Evolutionary conservation across 345 rosid genomes (phyloP).

Genomic region (Euphorbia tirucalli): DNA sequence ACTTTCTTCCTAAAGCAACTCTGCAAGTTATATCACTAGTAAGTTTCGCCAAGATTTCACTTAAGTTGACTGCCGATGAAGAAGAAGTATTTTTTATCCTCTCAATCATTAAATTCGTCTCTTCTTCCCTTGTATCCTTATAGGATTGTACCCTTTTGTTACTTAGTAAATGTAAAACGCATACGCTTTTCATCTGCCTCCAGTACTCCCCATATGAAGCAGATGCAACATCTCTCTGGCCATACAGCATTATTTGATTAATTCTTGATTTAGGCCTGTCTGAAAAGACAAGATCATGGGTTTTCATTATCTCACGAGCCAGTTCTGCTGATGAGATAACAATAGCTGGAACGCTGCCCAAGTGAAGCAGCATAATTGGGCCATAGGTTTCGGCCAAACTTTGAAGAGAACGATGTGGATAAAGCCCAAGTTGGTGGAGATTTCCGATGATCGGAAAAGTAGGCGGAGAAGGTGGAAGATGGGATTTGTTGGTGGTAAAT

Average conservation of each 20-base stretch:
- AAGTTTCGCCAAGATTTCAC: slow-evolving; percentile 22
- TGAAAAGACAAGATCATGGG: slow-evolving; percentile 49
- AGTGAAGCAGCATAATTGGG: slow-evolving; percentile 55
- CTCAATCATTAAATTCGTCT: slow-evolving; percentile 26
- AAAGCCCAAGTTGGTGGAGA: slow-evolving; percentile 48
- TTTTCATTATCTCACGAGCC: slow-evolving; percentile 49
- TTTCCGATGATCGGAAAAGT: slow-evolving; percentile 58
- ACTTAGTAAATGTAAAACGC: slow-evolving; percentile 48
- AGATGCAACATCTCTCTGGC: slow-evolving; percentile 30
- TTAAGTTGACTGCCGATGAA: slow-evolving; percentile 36
- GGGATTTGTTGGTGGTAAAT: not conserved
- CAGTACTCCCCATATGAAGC: slow-evolving; percentile 70
- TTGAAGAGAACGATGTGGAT: slow-evolving; percentile 48
- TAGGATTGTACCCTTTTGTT: no score
- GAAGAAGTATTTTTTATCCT: slow-evolving; percentile 25
- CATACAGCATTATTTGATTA: slow-evolving; percentile 31
- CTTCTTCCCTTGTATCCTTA: slow-evolving; percentile 46
- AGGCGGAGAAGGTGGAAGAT: slow-evolving; percentile 47
- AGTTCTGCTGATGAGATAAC: slow-evolving; percentile 51
- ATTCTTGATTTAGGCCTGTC: slow-evolving; percentile 33
- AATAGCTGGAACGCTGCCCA: slow-evolving; percentile 43
- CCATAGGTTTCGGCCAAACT: slow-evolving; percentile 44
- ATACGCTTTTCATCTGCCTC: slow-evolving; percentile 58
- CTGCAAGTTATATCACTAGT: slow-evolving; percentile 43
- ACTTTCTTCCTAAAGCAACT: slow-evolving; percentile 49